These are phyloP conservation scores for Apiospora phragmitis DNA, from an alignment of 2,329 filamentous ascomycete species.

Conservation along the genomic window DNA sequence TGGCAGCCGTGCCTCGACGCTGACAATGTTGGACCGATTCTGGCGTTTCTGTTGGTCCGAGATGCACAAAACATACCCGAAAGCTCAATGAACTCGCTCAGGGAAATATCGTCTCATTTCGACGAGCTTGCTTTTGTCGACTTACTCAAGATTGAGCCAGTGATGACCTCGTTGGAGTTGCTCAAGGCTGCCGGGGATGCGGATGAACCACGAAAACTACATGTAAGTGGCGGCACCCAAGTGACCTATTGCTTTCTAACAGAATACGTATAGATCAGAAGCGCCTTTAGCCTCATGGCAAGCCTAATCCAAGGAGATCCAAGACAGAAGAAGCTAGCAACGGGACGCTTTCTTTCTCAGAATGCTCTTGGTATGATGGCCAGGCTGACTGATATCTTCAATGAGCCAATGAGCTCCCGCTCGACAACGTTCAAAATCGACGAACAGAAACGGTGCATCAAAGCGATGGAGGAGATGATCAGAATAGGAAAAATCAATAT, in stretches of 20 bases:
- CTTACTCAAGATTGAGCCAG: conserved; percentile 73
- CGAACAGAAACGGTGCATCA: conserved; percentile 77
- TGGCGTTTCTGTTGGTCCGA: conserved; percentile 61
- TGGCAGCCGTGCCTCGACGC: conserved; percentile 56
- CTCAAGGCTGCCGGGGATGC: conserved; percentile 77
- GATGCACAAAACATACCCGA: conserved; percentile 58
- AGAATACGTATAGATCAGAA: conserved; percentile 39
- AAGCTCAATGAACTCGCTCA: conserved; percentile 68
- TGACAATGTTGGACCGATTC: conserved; percentile 56
- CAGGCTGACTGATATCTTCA: conserved; percentile 76
- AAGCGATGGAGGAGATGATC: conserved; percentile 87
- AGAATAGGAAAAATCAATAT: conserved; percentile 71
- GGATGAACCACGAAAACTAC: conserved; percentile 53
- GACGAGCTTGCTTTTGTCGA: conserved; percentile 64
- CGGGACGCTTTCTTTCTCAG: conserved; percentile 76
- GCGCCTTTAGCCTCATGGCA: conserved; percentile 49
- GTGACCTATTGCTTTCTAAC: neutral
- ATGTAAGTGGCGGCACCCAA: conserved; percentile 47
- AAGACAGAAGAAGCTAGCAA: conserved; percentile 53
- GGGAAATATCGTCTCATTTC: conserved; percentile 70
- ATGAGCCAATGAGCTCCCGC: conserved; percentile 53
- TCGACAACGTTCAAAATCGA: conserved; percentile 50
- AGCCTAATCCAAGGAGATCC: conserved; percentile 39
- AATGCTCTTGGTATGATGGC: conserved; percentile 88
- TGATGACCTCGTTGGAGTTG: conserved; percentile 76